phyloP scores from a whole-genome alignment of 441 rosid species.

The Mallotus repandus region DNA sequence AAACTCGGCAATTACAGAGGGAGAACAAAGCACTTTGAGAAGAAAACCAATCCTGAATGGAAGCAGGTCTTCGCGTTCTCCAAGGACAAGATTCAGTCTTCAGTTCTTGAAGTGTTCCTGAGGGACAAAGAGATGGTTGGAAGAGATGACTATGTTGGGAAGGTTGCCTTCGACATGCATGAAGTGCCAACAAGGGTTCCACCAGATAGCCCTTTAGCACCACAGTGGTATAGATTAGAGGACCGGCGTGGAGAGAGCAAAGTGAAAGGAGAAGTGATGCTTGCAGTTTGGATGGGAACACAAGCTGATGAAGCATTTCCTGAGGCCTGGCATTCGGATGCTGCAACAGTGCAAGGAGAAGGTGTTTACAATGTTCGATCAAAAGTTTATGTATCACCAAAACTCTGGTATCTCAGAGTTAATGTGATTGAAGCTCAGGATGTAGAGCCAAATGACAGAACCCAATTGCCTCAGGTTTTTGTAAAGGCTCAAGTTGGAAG shows the following conservation, averaged over 20 bases:
- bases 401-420: slow-evolving; percentile 83
- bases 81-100: slow-evolving; percentile 88
- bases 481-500: slow-evolving; percentile 79
- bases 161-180: slow-evolving; percentile 69
- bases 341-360: slow-evolving; percentile 70
- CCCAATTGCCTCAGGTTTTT: slow-evolving; percentile 60
- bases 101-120: slow-evolving; percentile 68
- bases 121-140: slow-evolving; percentile 79
- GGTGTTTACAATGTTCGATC: slow-evolving; percentile 67
- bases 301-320: slow-evolving; percentile 93
- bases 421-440: slow-evolving; percentile 93
- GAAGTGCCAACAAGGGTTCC: slow-evolving; percentile 90
- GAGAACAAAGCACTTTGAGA: slow-evolving; percentile 79
- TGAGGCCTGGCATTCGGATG: slow-evolving; percentile 87
- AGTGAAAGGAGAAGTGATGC: slow-evolving; percentile 86
- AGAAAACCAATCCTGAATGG: slow-evolving; percentile 94
- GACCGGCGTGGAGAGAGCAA: slow-evolving; percentile 59
- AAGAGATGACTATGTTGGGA: slow-evolving; percentile 73
- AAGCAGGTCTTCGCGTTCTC: slow-evolving; percentile 91
- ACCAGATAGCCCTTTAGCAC: slow-evolving; percentile 96
- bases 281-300: slow-evolving; percentile 98
- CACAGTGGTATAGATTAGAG: slow-evolving; percentile 91
- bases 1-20: slow-evolving; percentile 94
- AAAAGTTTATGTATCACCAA: slow-evolving; percentile 87
- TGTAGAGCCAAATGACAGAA: slow-evolving; percentile 59